A percentile compares a stretch with the other conserved stretches of the same genome.
Conservation (phyloP, 345 rosid species). For the Durio zibethinus region DNA sequence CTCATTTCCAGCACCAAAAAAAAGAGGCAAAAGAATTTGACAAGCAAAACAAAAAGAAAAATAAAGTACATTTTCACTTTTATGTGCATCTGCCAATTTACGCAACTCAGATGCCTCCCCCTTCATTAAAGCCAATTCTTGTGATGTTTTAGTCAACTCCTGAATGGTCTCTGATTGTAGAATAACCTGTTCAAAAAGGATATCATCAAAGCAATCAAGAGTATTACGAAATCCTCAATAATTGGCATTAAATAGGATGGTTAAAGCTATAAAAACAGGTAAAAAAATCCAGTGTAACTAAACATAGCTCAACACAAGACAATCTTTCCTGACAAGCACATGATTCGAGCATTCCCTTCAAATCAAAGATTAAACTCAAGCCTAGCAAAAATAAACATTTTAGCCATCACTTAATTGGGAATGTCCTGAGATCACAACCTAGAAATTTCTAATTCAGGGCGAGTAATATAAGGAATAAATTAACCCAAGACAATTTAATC, state of each 20-base stretch:
- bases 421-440: neutral
- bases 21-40: neutral
- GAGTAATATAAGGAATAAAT: neutral
- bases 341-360: neutral
- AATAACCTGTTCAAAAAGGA: slow-evolving; percentile 58
- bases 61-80: slow-evolving; percentile 60
- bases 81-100: slow-evolving; percentile 53
- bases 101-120: slow-evolving; percentile 72
- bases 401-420: neutral
- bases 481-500: neutral
- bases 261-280: neutral
- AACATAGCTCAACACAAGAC: neutral
- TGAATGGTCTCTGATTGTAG: slow-evolving; percentile 94
- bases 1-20: neutral
- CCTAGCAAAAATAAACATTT: neutral
- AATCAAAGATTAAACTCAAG: neutral
- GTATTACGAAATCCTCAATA: neutral
- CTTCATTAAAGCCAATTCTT: slow-evolving; percentile 64
- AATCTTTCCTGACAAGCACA: neutral
- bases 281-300: neutral
- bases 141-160: slow-evolving; percentile 84
- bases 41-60: neutral
- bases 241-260: neutral
- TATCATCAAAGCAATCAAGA: neutral
- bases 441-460: neutral